A percentile compares a stretch with the other conserved stretches of the same genome.
Evolutionary conservation across 495 filamentous ascomycete species (phyloP).

Genomic region (Hypoxylon fuscum): DNA sequence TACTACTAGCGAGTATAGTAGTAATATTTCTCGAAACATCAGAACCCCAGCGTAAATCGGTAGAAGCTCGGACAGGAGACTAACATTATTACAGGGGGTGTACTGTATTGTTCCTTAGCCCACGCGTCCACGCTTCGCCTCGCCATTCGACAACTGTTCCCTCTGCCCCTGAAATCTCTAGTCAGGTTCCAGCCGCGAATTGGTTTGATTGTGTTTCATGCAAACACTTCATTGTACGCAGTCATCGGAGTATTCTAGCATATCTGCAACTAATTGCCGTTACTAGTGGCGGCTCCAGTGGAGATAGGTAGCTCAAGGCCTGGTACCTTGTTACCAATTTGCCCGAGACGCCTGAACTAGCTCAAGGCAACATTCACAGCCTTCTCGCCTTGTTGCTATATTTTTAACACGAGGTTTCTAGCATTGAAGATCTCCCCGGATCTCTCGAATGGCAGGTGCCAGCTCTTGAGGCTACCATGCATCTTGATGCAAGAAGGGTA

Average conservation of each 20-base stretch:
- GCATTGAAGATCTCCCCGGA: slow-evolving; percentile 26
- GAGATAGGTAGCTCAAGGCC: not conserved
- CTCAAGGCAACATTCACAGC: slow-evolving; percentile 13
- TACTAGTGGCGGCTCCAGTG: slow-evolving; percentile 12
- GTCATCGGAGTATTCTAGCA: slow-evolving; percentile 9
- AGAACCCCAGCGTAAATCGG: too few species aligned
- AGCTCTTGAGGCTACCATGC: slow-evolving; percentile 30
- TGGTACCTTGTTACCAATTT: not conserved
- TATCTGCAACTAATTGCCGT: not conserved
- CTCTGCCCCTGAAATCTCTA: slow-evolving; percentile 27
- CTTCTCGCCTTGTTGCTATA: slow-evolving; percentile 27
- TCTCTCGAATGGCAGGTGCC: slow-evolving; percentile 10
- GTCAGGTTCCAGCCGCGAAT: slow-evolving; percentile 3
- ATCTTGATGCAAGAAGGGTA: slow-evolving; percentile 33
- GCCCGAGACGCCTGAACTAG: not conserved
- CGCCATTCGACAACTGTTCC: slow-evolving; percentile 17
- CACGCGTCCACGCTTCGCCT: slow-evolving; percentile 21
- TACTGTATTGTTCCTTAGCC: slow-evolving; percentile 15
- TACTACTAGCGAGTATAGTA: too few species aligned
- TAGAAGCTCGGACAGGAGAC: too few species aligned
- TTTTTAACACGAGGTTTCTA: slow-evolving; percentile 35
- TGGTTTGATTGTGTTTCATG: slow-evolving; percentile 33
- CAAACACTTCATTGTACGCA: not conserved
- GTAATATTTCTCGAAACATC: too few species aligned
- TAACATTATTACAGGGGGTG: too few species aligned